phyloP scores from a whole-genome alignment of 306 rosid species.

The Clitoria ternatea region DNA sequence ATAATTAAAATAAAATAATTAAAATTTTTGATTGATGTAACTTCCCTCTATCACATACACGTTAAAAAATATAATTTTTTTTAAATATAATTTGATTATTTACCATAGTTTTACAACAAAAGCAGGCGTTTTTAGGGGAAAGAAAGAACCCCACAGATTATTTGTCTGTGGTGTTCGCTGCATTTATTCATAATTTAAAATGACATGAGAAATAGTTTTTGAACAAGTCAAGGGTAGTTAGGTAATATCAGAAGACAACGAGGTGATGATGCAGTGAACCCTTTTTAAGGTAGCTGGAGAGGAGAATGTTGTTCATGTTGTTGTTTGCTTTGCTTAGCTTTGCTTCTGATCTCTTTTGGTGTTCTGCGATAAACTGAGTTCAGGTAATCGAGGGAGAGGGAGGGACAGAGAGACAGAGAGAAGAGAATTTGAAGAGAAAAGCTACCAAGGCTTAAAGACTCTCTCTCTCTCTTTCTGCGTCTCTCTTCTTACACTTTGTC shows the following conservation, averaged over 20 bases:
- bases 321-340: neutral
- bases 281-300: conserved; percentile 10
- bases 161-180: neutral
- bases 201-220: neutral
- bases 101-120: too few species aligned
- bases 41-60: too few species aligned
- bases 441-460: neutral
- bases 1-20: too few species aligned
- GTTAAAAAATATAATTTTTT: too few species aligned
- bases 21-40: too few species aligned
- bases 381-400: conserved; percentile 14
- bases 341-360: neutral
- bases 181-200: too few species aligned
- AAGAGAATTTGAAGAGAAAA: neutral
- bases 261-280: neutral
- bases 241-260: neutral
- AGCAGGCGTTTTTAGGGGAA: neutral
- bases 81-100: too few species aligned
- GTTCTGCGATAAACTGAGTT: neutral
- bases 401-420: neutral
- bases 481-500: conserved; percentile 3
- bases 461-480: neutral
- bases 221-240: conserved; percentile 23
- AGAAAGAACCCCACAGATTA: neutral
- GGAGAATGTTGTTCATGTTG: neutral